Evolutionary conservation across 352 stramenopile genomes (phyloP).

Genomic region (Phytopythium boreale): DNA sequence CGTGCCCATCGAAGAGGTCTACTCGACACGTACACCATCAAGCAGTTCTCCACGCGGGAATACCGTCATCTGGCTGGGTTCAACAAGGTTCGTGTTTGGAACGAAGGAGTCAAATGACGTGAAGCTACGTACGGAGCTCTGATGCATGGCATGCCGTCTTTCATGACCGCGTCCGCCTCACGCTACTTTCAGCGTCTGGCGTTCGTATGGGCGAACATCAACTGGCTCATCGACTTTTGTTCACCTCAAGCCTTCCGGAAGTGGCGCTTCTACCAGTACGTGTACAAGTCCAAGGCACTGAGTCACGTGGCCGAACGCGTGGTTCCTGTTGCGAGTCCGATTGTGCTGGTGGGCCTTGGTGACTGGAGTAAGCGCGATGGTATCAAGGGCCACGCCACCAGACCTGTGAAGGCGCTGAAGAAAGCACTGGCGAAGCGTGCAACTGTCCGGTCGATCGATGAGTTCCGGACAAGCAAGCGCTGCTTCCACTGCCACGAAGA

Average conservation of each 20-base stretch:
- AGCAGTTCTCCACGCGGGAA: neutral
- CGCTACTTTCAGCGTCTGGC: neutral
- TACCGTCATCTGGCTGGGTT: conserved; percentile 1
- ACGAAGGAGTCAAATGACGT: neutral
- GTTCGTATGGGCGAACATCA: neutral
- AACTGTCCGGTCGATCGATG: neutral
- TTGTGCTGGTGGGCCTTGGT: neutral
- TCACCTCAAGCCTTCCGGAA: neutral
- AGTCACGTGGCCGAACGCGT: neutral
- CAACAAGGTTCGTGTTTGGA: neutral
- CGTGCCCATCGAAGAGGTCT: neutral
- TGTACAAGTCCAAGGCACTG: neutral
- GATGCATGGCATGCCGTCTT: neutral
- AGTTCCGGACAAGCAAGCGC: conserved; percentile 4
- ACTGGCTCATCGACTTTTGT: neutral
- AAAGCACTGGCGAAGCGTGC: neutral
- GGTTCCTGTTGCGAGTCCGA: neutral
- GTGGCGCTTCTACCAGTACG: neutral
- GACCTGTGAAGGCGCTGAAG: neutral
- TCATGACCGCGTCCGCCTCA: neutral
- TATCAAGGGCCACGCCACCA: neutral
- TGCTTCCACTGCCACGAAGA: neutral
- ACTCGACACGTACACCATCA: neutral
- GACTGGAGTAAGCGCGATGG: neutral
- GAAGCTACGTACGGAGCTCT: neutral